phyloP scores from a whole-genome alignment of 2,329 filamentous ascomycete species.

The Elsinoe batatas region DNA sequence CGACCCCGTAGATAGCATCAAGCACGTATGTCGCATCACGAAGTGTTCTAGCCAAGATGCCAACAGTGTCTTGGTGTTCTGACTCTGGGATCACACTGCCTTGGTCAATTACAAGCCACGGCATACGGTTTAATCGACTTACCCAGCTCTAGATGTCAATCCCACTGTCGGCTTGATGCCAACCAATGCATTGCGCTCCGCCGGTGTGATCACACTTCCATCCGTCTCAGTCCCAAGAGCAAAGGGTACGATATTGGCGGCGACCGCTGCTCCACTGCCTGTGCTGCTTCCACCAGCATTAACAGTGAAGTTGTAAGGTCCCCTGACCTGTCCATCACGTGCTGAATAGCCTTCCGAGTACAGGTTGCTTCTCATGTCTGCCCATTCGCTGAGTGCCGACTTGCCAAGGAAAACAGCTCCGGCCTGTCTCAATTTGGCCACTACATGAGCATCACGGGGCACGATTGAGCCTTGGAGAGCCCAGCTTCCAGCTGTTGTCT shows the following conservation, averaged over 20 bases:
- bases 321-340: constrained; percentile 54
- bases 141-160: constrained; percentile 49
- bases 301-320: constrained; percentile 57
- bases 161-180: constrained; percentile 71
- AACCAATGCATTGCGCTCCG: constrained; percentile 57
- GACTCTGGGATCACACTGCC: constrained; percentile 49
- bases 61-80: constrained; percentile 59
- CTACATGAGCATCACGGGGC: constrained; percentile 57
- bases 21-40: constrained; percentile 58
- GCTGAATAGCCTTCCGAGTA: constrained; percentile 60
- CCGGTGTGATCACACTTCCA: constrained; percentile 58
- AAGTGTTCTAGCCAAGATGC: constrained; percentile 57
- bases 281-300: constrained; percentile 61
- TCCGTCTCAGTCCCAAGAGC: constrained; percentile 67
- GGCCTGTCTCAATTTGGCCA: constrained; percentile 50
- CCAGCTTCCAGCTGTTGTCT: constrained; percentile 64
- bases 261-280: constrained; percentile 55
- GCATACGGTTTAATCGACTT: background rate
- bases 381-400: constrained; percentile 63
- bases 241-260: constrained; percentile 53
- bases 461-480: constrained; percentile 56
- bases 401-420: constrained; percentile 64
- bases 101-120: background rate
- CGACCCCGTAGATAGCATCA: constrained; percentile 58
- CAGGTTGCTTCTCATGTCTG: constrained; percentile 57